These are phyloP conservation scores for Leucogyrophana mollusca DNA, from an alignment of 768 basidiomycete genomes.

Conservation along the genomic window DNA sequence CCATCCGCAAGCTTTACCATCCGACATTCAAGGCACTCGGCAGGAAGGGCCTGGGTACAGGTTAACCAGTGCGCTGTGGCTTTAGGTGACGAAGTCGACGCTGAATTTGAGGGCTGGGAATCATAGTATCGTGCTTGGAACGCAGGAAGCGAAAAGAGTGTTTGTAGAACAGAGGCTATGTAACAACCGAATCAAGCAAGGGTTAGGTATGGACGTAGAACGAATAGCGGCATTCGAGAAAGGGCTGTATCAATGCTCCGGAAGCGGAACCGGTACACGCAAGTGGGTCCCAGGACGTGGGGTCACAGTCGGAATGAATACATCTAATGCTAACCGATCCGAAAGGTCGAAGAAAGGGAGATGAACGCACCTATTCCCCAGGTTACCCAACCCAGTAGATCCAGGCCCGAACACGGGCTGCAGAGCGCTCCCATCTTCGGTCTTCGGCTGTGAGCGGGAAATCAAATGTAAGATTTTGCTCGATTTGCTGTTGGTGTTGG, in stretches of 20 bases:
- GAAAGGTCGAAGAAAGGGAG: not conserved
- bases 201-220: not conserved
- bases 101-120: conserved; percentile 11
- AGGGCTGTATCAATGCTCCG: no score
- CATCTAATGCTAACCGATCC: not conserved
- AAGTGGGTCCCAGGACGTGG: no score
- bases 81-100: conserved; percentile 19
- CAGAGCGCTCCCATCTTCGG: conserved; percentile 81
- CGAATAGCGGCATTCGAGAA: not conserved
- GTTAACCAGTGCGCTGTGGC: conserved; percentile 52
- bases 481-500: conserved; percentile 70
- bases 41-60: conserved; percentile 71
- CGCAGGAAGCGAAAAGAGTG: conserved; percentile 73
- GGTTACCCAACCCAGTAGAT: conserved; percentile 84
- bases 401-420: conserved; percentile 88
- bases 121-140: conserved; percentile 74
- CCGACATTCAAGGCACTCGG: conserved; percentile 92
- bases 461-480: conserved; percentile 93
- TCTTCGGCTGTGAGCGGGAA: conserved; percentile 87
- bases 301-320: no score
- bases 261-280: no score
- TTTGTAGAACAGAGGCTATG: conserved; percentile 92
- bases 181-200: conserved; percentile 66
- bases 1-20: conserved; percentile 92
- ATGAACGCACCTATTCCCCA: conserved; percentile 81